Evolutionary conservation across 2,329 filamentous ascomycete genomes (phyloP).

Genomic region (Aspergillus pseudoglaucus): DNA sequence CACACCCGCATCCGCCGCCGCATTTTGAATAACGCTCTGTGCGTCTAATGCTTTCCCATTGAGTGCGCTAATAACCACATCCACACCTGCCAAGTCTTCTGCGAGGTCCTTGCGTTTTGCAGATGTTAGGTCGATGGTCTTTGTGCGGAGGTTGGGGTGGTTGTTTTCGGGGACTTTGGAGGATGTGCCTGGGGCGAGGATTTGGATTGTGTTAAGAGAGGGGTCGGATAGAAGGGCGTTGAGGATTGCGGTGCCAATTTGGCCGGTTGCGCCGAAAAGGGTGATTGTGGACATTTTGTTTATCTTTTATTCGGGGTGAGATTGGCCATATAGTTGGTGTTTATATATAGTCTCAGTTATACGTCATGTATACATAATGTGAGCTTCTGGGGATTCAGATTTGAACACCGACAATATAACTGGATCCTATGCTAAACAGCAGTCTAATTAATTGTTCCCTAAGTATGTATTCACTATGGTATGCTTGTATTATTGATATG

Average conservation of each 20-base stretch:
- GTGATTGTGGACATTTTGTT: slow-evolving; percentile 2
- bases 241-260: slow-evolving; percentile 9
- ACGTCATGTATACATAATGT: too few species aligned
- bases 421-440: too few species aligned
- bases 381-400: too few species aligned
- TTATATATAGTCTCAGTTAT: not conserved
- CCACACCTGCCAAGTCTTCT: slow-evolving; percentile 11
- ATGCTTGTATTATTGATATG: too few species aligned
- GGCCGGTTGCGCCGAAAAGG: slow-evolving; percentile 8
- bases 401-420: too few species aligned
- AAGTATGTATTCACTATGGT: too few species aligned
- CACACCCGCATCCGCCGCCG: slow-evolving; percentile 18
- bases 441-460: too few species aligned
- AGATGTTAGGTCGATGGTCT: slow-evolving; percentile 8
- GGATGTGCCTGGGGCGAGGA: not conserved
- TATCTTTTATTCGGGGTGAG: not conserved
- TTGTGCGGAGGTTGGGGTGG: not conserved
- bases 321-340: too few species aligned
- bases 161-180: not conserved
- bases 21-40: slow-evolving; percentile 18
- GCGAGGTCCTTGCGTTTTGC: slow-evolving; percentile 8
- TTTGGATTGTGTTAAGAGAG: not conserved
- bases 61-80: slow-evolving; percentile 19
- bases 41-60: slow-evolving; percentile 14
- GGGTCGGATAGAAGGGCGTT: not conserved